Evolutionary conservation across 306 rosid genomes (phyloP), one percentile per base, ranked within the genome.

Genomic region (Ceratonia siliqua): DNA sequence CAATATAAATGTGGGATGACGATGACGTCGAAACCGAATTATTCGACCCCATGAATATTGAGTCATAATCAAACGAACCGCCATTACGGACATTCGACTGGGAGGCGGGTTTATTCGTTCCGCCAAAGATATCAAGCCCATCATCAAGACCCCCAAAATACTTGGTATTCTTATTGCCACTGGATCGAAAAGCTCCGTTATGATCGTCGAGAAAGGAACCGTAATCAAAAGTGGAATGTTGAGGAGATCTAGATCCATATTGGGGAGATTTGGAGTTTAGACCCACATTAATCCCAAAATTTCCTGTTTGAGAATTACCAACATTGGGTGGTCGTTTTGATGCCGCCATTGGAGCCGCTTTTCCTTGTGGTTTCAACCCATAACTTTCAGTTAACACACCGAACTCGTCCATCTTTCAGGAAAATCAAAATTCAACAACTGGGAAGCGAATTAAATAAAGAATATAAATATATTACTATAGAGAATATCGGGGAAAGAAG

Each of bases 341-440:
- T 6, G 90, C 84, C 3, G 93, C 93, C 98, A 93, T 93, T 17
- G 98, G 98, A 65, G 96, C 97, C 56, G 89, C 64, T 82, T 89
- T 91, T 8, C 97, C 98, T 73, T 91, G 98, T 5, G 93, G 96
- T 56, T 89, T 93, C 87, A 93, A 80, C 14, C 98, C 99, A 56
- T 39, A 89, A 45, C 85, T 70, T 76, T 90, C 87, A 3, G 99
- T 94, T 17, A 94, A 81, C 28, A 94, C 96, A 6, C 95, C 97
- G 33, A 94, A 94, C 70, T 94, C 89, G 82, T 94, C 99, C 99
- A 94, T 94, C 25, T 63, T 2, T 18, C 38, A 56, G 46, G 75
- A 33, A 48, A 62, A 25, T 17, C 52, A 32, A 42, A 50, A 39
- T 30, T 38, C 5, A 53, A 73, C 59, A 82, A 43, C 15, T 27